These are phyloP conservation scores for Pseudogymnoascus sp. DNA, from an alignment of 2,329 filamentous ascomycete species.

Conservation along the genomic window DNA sequence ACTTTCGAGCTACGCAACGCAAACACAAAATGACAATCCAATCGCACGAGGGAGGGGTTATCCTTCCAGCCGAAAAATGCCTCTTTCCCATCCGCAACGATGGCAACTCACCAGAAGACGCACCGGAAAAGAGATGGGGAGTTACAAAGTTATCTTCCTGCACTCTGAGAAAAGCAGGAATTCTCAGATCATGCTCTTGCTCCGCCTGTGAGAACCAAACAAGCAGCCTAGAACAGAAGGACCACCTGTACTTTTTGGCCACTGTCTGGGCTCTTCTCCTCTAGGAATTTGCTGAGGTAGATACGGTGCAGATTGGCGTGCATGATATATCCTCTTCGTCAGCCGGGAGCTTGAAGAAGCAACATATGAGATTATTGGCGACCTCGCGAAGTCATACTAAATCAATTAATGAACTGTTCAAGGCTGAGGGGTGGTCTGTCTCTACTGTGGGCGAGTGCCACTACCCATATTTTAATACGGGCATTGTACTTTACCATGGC, in stretches of 20 bases:
- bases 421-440: background rate
- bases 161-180: background rate
- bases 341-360: background rate
- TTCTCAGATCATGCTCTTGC: background rate
- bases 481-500: background rate
- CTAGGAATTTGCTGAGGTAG: background rate
- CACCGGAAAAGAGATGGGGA: background rate
- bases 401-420: background rate
- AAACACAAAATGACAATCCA: background rate
- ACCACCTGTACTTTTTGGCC: background rate
- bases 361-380: background rate
- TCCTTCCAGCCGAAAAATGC: background rate
- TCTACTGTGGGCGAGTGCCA: background rate
- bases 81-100: background rate
- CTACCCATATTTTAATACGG: background rate
- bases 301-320: background rate
- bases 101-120: background rate
- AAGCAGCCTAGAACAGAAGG: background rate
- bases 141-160: background rate
- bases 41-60: background rate
- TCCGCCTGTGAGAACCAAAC: background rate
- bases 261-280: background rate
- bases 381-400: background rate
- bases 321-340: background rate
- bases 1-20: background rate